Conservation (phyloP, 192 early-diverging fungal genomes). For the Coemansia sp. region DNA sequence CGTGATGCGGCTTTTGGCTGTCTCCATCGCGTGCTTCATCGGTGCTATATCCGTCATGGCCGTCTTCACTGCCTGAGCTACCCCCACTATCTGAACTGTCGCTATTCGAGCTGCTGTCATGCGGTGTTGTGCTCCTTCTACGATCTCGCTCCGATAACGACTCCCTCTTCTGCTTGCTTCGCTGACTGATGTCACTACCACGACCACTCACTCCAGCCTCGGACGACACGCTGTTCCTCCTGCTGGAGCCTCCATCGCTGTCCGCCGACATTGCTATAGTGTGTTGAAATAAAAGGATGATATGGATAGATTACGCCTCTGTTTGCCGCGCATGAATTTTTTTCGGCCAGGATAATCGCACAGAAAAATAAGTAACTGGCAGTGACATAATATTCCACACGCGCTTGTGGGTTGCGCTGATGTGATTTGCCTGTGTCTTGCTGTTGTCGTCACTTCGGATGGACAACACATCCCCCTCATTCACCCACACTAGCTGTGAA, state of each 20-base stretch:
- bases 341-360: background rate
- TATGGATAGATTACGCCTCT: background rate
- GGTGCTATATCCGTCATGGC: background rate
- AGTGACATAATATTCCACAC: background rate
- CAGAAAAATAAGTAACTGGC: background rate
- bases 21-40: background rate
- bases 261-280: background rate
- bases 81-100: background rate
- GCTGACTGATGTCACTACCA: background rate
- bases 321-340: background rate
- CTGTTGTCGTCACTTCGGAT: background rate
- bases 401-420: background rate
- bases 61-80: background rate
- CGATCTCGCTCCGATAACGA: background rate
- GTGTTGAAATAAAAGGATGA: background rate
- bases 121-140: background rate
- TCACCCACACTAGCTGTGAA: no score
- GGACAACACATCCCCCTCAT: background rate
- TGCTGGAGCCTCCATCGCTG: background rate
- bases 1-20: background rate
- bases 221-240: background rate
- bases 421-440: background rate
- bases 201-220: background rate
- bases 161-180: background rate
- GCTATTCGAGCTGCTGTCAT: background rate